Percentiles rank a stretch among this genome's conserved stretches.
Conservation (phyloP, 768 basidiomycete genomes). For the Suillus discolor region DNA sequence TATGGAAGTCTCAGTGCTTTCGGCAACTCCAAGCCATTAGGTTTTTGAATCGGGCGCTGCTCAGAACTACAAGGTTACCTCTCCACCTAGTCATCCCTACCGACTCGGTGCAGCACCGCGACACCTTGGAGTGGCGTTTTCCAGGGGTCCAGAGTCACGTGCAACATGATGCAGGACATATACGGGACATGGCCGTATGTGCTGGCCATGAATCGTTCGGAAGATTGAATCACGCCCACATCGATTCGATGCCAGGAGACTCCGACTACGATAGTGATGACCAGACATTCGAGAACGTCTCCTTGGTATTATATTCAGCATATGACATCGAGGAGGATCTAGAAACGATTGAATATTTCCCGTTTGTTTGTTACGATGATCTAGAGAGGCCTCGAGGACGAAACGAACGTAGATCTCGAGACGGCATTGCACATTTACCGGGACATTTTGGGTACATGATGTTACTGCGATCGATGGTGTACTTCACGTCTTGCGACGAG, state of each 20-base stretch:
- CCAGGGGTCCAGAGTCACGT: conserved; percentile 5
- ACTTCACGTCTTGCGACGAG: not conserved
- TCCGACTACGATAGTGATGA: not conserved
- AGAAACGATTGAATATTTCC: not conserved
- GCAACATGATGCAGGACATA: conserved; percentile 4
- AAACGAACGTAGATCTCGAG: not conserved
- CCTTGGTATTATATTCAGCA: conserved; percentile 8
- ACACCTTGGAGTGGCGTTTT: conserved; percentile 4
- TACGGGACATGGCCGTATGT: conserved; percentile 5
- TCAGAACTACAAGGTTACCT: not conserved
- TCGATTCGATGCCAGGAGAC: not conserved
- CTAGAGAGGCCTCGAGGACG: not conserved
- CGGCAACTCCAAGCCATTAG: conserved; percentile 5
- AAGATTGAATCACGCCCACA: not conserved
- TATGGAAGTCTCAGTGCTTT: conserved; percentile 8
- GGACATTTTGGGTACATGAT: not conserved
- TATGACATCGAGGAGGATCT: conserved; percentile 12
- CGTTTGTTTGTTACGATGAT: not conserved
- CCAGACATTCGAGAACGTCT: not conserved
- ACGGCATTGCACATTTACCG: not conserved
- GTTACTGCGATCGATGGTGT: not conserved
- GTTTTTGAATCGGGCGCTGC: conserved; percentile 7
- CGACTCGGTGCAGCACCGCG: not conserved
- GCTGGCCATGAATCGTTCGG: not conserved
- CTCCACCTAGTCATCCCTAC: conserved; percentile 6